Conservation (phyloP, 306 rosid species). For the Citrullus colocynthis region DNA sequence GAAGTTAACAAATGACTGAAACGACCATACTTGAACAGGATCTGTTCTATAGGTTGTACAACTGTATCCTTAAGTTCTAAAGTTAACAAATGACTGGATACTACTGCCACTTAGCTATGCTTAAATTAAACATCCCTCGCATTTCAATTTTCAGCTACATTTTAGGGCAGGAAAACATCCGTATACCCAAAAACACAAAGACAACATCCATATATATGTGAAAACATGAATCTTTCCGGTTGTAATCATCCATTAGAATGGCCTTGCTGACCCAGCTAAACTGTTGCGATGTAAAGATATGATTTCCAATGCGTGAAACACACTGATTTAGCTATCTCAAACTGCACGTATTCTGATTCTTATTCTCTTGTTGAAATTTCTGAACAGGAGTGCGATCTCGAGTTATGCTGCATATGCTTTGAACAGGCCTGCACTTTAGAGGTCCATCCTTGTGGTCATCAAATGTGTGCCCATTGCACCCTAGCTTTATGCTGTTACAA, state of each 20-base stretch:
- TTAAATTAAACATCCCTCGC: background rate
- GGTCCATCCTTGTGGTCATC: constrained; percentile 79
- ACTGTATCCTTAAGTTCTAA: background rate
- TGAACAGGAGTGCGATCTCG: constrained; percentile 47
- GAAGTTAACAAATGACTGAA: background rate
- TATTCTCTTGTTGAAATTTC: background rate
- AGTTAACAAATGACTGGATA: background rate
- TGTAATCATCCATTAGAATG: background rate
- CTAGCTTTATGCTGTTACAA: constrained; percentile 84
- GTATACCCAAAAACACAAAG: background rate
- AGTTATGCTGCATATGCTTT: constrained; percentile 81
- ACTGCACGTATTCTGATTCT: background rate
- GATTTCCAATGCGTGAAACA: background rate
- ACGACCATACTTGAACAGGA: too few species aligned
- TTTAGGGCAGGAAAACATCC: background rate
- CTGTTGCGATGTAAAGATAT: background rate
- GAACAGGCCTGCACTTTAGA: constrained; percentile 80
- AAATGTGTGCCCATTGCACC: constrained; percentile 87
- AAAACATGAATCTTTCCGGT: background rate
- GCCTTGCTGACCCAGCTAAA: background rate
- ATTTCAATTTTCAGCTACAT: background rate
- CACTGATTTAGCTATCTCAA: background rate
- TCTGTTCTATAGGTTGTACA: too few species aligned
- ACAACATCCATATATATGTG: background rate
- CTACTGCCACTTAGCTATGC: background rate